Base-by-base conservation (phyloP, 164 flowering plant species). In the Berberis thunbergii region DNA sequence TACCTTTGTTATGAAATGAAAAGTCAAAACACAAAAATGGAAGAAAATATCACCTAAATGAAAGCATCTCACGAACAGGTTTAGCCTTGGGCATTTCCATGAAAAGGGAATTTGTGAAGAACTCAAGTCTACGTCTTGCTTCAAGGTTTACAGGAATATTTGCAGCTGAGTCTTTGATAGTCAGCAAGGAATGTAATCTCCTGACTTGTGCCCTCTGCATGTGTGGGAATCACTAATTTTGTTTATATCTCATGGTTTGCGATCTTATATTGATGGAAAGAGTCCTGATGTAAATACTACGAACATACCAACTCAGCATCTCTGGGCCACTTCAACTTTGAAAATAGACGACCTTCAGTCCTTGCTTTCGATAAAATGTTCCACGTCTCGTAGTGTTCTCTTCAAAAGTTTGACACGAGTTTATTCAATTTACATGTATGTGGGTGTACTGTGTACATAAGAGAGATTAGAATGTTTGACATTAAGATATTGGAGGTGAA, bases 51-150 rank as follows among this genome's bases (percentile, higher is more conserved):
- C 49, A 84, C 99, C 97, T 85, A 71, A 91, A 94, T 52, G 99
- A 86, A 70, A 91, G 3, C 97, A 91, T 94, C 72, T 87, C 78
- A n/a, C 87, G 85, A 57, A 89, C 97, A 43, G 91, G 86, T 73
- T 69, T 86, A 8, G 97, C 77, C 2, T 8, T 43, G 7, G 99
- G 97, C 85, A 91, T 85, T 40, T 81, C 74, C 99, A 95, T 91
- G 69, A 95, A 86, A 49, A 95, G 81, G n/a, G 99, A 95, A 78
- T 91, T 95, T 43, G 97, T 91, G 69, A 95, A 95, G 75, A 91
- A 95, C 72, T 87, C 70, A 43, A 95, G 73, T 72, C 99, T 76
- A 44, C 99, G 86, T 59, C 94, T 74, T 41, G 99, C 97, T 77
- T 95, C 99, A 40, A 95, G 85, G 71, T 95, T 95, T 62, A 52